These are phyloP conservation scores for Mollisiaceae sp. DNA, from an alignment of 2,329 filamentous ascomycete species.

Conservation along the genomic window DNA sequence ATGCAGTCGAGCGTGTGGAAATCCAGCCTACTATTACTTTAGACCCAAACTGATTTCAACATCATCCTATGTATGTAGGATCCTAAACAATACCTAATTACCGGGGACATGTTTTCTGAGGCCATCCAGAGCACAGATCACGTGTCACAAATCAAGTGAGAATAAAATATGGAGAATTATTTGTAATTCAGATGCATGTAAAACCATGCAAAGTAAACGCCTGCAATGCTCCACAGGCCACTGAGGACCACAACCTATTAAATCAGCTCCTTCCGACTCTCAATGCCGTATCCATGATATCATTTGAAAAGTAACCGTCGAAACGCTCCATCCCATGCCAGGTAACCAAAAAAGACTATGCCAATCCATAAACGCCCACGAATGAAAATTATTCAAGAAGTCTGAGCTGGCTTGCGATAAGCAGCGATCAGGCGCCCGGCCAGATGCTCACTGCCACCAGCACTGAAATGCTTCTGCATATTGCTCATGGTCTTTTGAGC, in stretches of 20 bases:
- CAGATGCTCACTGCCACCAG: slow-evolving; percentile 20
- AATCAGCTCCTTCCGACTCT: too few relatives aligned
- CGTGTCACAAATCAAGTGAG: neutral
- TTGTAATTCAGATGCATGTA: neutral
- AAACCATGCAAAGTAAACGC: too few relatives aligned
- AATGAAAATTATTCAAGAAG: neutral
- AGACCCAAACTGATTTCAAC: too few relatives aligned
- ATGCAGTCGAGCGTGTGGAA: too few relatives aligned
- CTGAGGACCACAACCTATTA: too few relatives aligned
- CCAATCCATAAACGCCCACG: neutral
- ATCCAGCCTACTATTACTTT: too few relatives aligned
- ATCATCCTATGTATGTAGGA: too few relatives aligned
- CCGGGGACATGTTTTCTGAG: neutral
- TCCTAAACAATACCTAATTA: too few relatives aligned
- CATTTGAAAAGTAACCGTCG: neutral
- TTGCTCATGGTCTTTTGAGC: slow-evolving; percentile 31
- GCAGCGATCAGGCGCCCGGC: neutral
- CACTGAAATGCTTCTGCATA: slow-evolving; percentile 32
- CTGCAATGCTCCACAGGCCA: neutral
- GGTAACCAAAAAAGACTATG: neutral
- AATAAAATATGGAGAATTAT: neutral
- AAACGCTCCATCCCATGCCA: neutral
- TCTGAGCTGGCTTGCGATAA: neutral
- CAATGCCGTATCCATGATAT: neutral
- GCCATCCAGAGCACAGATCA: neutral